These are phyloP conservation scores for Paramecium sonneborni DNA, from an alignment of 73 alveolate genomes.

Conservation along the genomic window DNA sequence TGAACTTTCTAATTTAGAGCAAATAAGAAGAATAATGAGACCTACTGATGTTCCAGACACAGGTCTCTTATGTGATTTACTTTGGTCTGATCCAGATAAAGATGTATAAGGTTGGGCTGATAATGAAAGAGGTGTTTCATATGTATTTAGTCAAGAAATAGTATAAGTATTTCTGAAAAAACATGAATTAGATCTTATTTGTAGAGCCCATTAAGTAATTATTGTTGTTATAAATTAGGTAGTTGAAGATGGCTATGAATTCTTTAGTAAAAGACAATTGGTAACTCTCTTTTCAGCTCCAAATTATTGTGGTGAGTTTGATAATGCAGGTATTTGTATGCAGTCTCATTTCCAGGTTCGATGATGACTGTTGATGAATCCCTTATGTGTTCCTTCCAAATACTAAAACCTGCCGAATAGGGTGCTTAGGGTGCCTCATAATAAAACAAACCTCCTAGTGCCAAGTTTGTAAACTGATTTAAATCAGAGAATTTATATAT, in stretches of 20 bases:
- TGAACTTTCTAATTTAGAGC: slow-evolving; percentile 90
- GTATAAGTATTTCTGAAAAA: slow-evolving; percentile 86
- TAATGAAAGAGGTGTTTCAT: slow-evolving; percentile 97
- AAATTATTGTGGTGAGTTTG: slow-evolving; percentile 99
- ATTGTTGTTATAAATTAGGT: slow-evolving; percentile 45
- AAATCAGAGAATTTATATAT: not conserved
- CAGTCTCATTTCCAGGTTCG: slow-evolving; percentile 73
- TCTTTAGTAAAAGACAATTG: slow-evolving; percentile 95
- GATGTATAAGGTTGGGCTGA: slow-evolving; percentile 95
- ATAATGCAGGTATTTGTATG: slow-evolving; percentile 78
- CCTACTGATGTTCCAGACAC: slow-evolving; percentile 99
- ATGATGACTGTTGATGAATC: slow-evolving; percentile 99
- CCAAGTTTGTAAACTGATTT: slow-evolving; percentile 64
- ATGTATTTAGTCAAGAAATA: slow-evolving; percentile 88
- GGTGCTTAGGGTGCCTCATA: slow-evolving; percentile 58
- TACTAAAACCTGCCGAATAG: slow-evolving; percentile 94
- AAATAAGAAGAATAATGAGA: slow-evolving; percentile 93
- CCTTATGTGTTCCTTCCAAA: slow-evolving; percentile 96
- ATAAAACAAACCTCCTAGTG: slow-evolving; percentile 45
- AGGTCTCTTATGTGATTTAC: slow-evolving; percentile 98
- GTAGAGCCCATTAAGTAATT: slow-evolving; percentile 94
- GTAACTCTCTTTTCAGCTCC: slow-evolving; percentile 99
- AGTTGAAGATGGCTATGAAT: slow-evolving; percentile 99
- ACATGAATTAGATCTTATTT: slow-evolving; percentile 93
- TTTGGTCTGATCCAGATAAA: slow-evolving; percentile 99